Base-by-base conservation (phyloP, 1,284 basidiomycete genomes). In the Vanrija humicola region DNA sequence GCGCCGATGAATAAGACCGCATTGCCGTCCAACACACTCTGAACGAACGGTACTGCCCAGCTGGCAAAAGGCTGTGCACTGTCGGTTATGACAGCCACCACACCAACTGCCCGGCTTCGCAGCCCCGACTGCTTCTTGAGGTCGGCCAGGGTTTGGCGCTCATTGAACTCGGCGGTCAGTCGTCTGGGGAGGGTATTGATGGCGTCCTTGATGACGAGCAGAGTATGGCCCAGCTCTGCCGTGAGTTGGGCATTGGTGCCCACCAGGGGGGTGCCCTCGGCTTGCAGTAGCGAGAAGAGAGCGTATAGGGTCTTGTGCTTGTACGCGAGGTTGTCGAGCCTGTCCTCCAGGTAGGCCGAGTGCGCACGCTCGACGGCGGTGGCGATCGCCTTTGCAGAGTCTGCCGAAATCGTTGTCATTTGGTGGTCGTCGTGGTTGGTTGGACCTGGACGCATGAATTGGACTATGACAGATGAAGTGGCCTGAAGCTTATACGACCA, bases 1-100 rank as follows among this genome's bases (percentile, higher is more conserved):
- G 19, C 1, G 44, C 34, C 56, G 16, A 48, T 47, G 25, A 58
- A 23, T 1, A 58, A 40, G 9, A 52, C 56, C 6, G 52, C 23
- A 48, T 58, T 58, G 19, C 56, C 56, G 21, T 54, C 51, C 10
- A 39, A 23, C 18, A 58, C 34, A 6, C 43, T 45, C 26, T 51
- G 29, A 1, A 48, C 47, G 21, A 58, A 25, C 3, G 56, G 56
- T 0, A 58, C 49, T 15, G 46, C 43, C 48, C 52, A 47, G 39
- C 52, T 54, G 12, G 56, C 56, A 21, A 58, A 43, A 1, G 56
- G 56, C 38, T 58, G 40, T 10, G 40, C 40, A 10, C n/a, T 19
- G 7, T 43, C 40, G 2, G n/a, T 19, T n/a, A 43, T 18, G 18
- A 43, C 18, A 7, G 18, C 40, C 3, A 43, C 40, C 10, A 43